Conservation (phyloP, 139 green algal genomes). For the Astrephomene gubernaculifera region DNA sequence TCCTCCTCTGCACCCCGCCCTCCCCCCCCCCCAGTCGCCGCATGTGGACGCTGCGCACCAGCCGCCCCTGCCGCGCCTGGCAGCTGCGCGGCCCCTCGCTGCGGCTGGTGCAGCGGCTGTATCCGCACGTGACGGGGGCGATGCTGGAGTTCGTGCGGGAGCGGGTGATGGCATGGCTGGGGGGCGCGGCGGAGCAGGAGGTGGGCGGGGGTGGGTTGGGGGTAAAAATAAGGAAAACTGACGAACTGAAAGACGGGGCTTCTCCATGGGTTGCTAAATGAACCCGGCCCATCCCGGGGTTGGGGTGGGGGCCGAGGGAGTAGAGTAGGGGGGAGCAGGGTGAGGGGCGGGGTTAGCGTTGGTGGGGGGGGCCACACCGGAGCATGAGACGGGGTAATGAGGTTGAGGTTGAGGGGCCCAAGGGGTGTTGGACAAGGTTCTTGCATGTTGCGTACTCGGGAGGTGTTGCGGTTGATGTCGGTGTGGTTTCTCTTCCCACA, state of each 20-base stretch:
- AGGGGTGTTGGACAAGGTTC: too few relatives aligned
- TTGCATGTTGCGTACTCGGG: too few relatives aligned
- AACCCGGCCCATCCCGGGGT: not conserved
- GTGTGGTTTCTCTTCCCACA: too few relatives aligned
- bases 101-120: conserved; percentile 2
- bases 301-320: not conserved
- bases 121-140: not conserved
- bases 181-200: not conserved
- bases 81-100: conserved; percentile 21
- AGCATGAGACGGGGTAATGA: too few relatives aligned
- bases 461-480: too few relatives aligned
- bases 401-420: too few relatives aligned
- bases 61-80: conserved; percentile 33
- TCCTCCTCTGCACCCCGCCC: not conserved
- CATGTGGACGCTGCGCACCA: conserved; percentile 29
- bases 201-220: not conserved
- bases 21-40: not conserved
- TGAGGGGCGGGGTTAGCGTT: not conserved
- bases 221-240: not conserved
- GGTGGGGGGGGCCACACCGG: not conserved
- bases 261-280: too few relatives aligned
- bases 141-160: not conserved
- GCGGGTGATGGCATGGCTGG: conserved; percentile 27
- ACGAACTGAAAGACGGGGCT: too few relatives aligned
- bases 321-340: not conserved